These are phyloP conservation scores for carrot (Daucus carota) DNA, from an alignment of 129 eudicot genomes.

Conservation along the genomic window DH1_v3.0 NC_030382.2:33943001-33943500, in stretches of 20 bases:
- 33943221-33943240: constrained; percentile 75
- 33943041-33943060: constrained; percentile 68
- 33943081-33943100: constrained; percentile 38
- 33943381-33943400: neutral
- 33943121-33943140: neutral
- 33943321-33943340: constrained; percentile 67
- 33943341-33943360: constrained; percentile 75
- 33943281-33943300: constrained; percentile 64
- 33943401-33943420: neutral
- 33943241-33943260: constrained; percentile 98
- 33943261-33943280: constrained; percentile 91
- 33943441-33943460: neutral
- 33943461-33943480: constrained; percentile 20
- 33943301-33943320: constrained; percentile 67
- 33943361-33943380: constrained; percentile 30
- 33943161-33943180: constrained; percentile 21
- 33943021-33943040: constrained; percentile 70
- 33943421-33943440: constrained; percentile 9
- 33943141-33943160: neutral
- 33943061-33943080: constrained; percentile 88
- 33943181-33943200: constrained; percentile 99
- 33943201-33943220: constrained; percentile 84
- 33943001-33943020: constrained; percentile 90
- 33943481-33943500: constrained; percentile 19
- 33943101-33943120: neutral